Evolutionary conservation across 371 early-diverging fungal species (phyloP), one percentile per base, ranked within the genome.

Genomic region (Mucor plumbeus): DNA sequence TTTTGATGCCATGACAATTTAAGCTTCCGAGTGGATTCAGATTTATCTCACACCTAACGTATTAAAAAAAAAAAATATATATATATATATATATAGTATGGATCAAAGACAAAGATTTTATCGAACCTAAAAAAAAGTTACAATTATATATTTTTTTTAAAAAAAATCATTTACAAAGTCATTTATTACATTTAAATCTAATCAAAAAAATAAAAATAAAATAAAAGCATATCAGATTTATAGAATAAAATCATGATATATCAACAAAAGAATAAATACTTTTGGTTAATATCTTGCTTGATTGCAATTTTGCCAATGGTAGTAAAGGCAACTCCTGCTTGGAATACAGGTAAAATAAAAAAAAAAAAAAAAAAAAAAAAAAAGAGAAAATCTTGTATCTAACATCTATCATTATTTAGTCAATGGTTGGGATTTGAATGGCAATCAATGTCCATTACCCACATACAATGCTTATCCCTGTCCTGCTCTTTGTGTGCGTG

Each of bases 401-500:
- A 15, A 35, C 36, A 17, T 8, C 5, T 14, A 3, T 7, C 38
- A 38, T 1, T 9, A 15, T 35, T 11, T 61, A 85, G 88, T 85
- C 59, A 88, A 88, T 69, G 72, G 72, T 17, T 76, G 74, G 63
- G 72, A 84, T 59, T 33, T 76, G 15, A 61, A 82, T 44, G 88
- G 88, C 15, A 56, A 70, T 26, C 59, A 61, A 36, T 88, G 88
- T 68, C 84, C 84, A 5, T 62, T 77, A 17, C 75, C 73, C 14
- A 75, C 80, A 1, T 74, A 76, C 35, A 50, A 68, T 56, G 72
- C 78, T n/a, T 79, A 73, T 34, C 74, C 71, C 17, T 88, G 88
- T 34, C 84, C 84, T 19, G 66, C 65, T 5, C 71, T 88, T 9
- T 88, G 88, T 69, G 86, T 82, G 9, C 63, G 73, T 34, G 77